Evolutionary conservation across 2,329 filamentous ascomycete genomes (phyloP), one percentile per base, ranked within the genome.

Genomic region (Pyricularia sp.): DNA sequence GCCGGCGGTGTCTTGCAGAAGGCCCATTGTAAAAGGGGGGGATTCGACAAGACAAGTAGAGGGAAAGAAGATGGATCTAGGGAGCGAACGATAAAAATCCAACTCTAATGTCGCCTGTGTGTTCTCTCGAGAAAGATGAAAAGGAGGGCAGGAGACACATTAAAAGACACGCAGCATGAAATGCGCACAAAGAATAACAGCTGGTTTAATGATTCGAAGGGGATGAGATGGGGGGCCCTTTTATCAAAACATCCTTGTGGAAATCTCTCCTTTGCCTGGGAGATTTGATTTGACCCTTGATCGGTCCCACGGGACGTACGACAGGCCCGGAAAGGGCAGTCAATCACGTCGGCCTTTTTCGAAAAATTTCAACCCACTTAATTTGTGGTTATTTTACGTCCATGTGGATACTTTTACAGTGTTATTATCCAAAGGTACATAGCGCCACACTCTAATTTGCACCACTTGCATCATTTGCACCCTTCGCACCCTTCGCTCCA

Each of bases 1-100:
- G 74, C 78, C 77, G 72, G 76, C 75, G 66, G 81, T 70, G 44
- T 83, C 78, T 69, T 85, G 79, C 67, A 86, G 69, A 70, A 85
- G 65, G 72, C 84, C 84, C 84, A 87, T 87, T 40, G 13, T 16
- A 40, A 16, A 26, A 26, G 26, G 33, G 33, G 33, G 33, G 33
- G 13, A 35, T 16, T 33, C 31, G 33, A 16, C 33, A 40, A 40
- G 33, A 40, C 33, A 16, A 40, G 30, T 31, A 33, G 31, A 16
- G 3, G 3, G 12, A 16, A 8, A 16, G 8, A 40, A 40, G 8
- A n/a, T 49, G 16, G n/a, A 49, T n/a, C 16, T 49, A 49, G 40
- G 40, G 19, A 49, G 19, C 3, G 12, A 49, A 49, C 19, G 40
- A n/a, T 13, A n/a, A 49, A 19, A n/a, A 49, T 49, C 3, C 40